These are phyloP conservation scores for Lomentospora prolificans DNA, from an alignment of 2,329 filamentous ascomycete species.

Conservation along the genomic window DNA sequence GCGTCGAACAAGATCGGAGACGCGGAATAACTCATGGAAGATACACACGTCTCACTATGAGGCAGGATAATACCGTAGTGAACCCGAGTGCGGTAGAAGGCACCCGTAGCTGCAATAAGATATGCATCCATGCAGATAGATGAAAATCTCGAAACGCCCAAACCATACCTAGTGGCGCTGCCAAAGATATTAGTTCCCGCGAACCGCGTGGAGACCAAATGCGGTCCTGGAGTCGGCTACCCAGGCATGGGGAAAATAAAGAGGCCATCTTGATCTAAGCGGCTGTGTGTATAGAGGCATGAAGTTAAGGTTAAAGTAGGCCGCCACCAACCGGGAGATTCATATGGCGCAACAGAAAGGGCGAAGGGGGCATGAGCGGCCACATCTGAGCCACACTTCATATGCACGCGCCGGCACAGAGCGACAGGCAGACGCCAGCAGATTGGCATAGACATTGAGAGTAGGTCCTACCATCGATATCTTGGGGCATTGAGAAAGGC, in stretches of 20 bases:
- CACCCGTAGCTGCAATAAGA: not conserved
- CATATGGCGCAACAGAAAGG: not conserved
- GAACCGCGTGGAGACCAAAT: too few relatives aligned
- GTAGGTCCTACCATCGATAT: not conserved
- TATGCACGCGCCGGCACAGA: not conserved
- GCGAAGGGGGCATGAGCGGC: not conserved
- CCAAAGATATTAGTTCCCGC: too few relatives aligned
- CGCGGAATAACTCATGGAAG: not conserved
- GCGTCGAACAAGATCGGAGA: not conserved
- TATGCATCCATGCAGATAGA: not conserved
- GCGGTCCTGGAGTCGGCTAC: too few relatives aligned
- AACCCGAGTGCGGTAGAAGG: not conserved
- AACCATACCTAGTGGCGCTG: too few relatives aligned
- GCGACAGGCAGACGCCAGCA: not conserved
- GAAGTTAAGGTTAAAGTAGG: not conserved
- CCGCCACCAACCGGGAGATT: not conserved
- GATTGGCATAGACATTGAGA: not conserved
- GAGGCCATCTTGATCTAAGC: not conserved
- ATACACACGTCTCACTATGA: not conserved
- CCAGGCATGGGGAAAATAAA: too few relatives aligned
- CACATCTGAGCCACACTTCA: not conserved
- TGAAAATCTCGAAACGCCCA: not conserved
- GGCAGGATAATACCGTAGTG: constrained; percentile 1
- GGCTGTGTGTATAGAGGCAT: not conserved
- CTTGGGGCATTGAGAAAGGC: not conserved